A percentile compares a stretch with the other conserved stretches of the same genome.
phyloP scores from a whole-genome alignment of 1,284 basidiomycete genomes.

The Ganoderma leucocontextum region DNA sequence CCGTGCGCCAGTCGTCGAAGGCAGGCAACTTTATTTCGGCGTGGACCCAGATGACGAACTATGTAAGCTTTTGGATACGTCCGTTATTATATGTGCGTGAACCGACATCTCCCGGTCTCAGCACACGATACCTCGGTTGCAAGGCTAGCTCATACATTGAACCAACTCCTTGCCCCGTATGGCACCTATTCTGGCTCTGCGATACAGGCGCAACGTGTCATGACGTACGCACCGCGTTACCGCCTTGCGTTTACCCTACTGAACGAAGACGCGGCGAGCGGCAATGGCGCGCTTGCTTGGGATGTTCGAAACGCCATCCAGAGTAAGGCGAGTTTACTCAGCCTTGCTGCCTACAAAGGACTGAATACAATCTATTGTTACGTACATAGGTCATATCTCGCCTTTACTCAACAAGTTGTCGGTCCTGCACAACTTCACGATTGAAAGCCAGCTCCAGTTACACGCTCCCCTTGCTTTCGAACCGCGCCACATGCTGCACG shows the following conservation, averaged over 20 bases:
- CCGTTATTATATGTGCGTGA: neutral
- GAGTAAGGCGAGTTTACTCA: conserved; percentile 55
- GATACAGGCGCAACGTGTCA: conserved; percentile 57
- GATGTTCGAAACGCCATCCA: conserved; percentile 70
- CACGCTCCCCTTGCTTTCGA: conserved; percentile 90
- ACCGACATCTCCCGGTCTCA: neutral
- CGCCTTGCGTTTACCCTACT: conserved; percentile 85
- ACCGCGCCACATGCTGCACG: conserved; percentile 53
- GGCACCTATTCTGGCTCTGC: conserved; percentile 45
- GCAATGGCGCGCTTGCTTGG: conserved; percentile 73
- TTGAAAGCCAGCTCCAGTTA: conserved; percentile 94
- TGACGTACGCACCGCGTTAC: conserved; percentile 81
- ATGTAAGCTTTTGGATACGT: conserved; percentile 11
- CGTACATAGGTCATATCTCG: conserved; percentile 67
- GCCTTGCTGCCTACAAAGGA: neutral
- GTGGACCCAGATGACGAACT: conserved; percentile 13
- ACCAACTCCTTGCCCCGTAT: conserved; percentile 60
- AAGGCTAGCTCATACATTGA: conserved; percentile 50
- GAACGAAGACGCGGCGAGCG: conserved; percentile 86
- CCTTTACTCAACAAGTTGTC: conserved; percentile 71
- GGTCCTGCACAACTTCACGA: conserved; percentile 86
- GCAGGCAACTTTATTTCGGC: conserved; percentile 26
- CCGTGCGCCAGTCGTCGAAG: conserved; percentile 21
- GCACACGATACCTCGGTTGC: conserved; percentile 10
- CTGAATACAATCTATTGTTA: conserved; percentile 20